Evolutionary conservation across 2,329 filamentous ascomycete species (phyloP), one percentile per base, ranked within the genome.

Genomic region (Hypoxylon sp.): DNA sequence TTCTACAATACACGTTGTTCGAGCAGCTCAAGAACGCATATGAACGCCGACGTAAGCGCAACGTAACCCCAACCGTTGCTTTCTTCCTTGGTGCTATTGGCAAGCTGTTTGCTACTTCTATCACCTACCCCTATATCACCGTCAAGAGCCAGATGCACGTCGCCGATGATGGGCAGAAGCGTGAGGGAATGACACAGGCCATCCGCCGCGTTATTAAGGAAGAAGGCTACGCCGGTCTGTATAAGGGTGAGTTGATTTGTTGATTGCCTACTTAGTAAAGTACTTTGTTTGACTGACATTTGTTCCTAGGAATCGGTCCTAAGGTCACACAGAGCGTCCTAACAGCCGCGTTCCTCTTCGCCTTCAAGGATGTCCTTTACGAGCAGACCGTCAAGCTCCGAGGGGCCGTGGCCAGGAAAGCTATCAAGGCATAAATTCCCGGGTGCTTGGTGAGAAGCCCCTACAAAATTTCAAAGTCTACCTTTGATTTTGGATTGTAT

Each of bases 91-190:
- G 96, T 69, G 96, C 96, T 1, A 78, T 98, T 32, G 94, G 96
- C 80, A 99, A 99, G 87, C 86, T 99, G 70, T 90, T 98, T 68
- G 96, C 96, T 23, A 99, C 96, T 2, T 90, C 86, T 67, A 92
- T 98, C 76, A 99, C 96, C 5, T 99, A 99, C 80, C 96, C 96
- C 10, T 99, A 99, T 79, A 98, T 99, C 79, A 99, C 96, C 3
- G 92, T 99, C 76, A 99, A 99, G 90, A 97, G 94, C 81, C 89
- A 93, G 79, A 97, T 97, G 89, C 96, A 99, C 80, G 93, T 99
- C 67, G 93, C 94, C 28, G 90, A 87, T 68, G 89, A 89, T 75
- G 90, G 89, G 69, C 87, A 88, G n/a, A 90, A 89, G 70, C 91
- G 91, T 81, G 92, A 97, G 82, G 92, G 91, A 73, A 91, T 98